phyloP scores from a whole-genome alignment of 441 rosid species.

The Populus hybrid region DNA sequence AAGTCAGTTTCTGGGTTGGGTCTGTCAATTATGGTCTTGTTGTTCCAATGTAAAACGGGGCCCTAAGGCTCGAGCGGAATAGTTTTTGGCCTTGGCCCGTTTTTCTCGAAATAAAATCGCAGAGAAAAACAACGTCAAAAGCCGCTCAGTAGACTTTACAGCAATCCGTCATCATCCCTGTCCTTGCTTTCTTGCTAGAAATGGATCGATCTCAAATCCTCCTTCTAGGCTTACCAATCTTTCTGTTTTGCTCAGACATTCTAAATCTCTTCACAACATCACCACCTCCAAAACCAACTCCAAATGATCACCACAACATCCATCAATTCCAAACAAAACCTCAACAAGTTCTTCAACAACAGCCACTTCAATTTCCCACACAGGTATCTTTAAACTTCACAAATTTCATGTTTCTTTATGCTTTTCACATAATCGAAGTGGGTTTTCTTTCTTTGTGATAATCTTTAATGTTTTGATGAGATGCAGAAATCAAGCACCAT shows the following conservation, averaged over 20 bases:
- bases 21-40: background rate
- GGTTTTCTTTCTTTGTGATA: background rate
- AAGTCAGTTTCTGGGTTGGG: background rate
- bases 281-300: constrained; percentile 28
- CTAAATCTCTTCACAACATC: constrained; percentile 33
- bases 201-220: constrained; percentile 47
- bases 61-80: background rate
- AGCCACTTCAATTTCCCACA: constrained; percentile 29
- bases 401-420: background rate
- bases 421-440: background rate
- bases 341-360: constrained; percentile 14
- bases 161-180: background rate
- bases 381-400: constrained; percentile 19
- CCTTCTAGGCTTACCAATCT: constrained; percentile 41
- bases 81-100: background rate
- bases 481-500: constrained; percentile 31
- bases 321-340: constrained; percentile 16
- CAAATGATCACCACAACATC: constrained; percentile 2
- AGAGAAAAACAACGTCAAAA: background rate
- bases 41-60: background rate
- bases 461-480: background rate
- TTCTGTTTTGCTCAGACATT: constrained; percentile 37
- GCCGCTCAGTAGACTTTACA: background rate
- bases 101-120: background rate
- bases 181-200: background rate